phyloP scores from a whole-genome alignment of 1,139 yeast genomes.

The Suhomyces wounanorum region DNA sequence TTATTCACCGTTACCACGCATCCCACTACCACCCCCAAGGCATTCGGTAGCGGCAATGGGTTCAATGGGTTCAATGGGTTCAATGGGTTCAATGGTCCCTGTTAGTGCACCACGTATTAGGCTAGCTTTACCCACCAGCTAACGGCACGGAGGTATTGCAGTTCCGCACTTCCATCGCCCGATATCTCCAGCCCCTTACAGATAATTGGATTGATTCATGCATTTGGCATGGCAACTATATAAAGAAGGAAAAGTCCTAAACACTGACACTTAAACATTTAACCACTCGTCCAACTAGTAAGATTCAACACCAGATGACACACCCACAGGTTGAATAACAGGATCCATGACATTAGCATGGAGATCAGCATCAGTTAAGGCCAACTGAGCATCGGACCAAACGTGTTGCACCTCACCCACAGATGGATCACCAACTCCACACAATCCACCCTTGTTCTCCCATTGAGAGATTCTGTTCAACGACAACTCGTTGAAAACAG shows the following conservation, averaged over 20 bases:
- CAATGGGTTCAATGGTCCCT: no score
- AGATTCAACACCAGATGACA: conserved; percentile 60
- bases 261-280: not conserved
- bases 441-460: conserved; percentile 77
- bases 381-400: conserved; percentile 85
- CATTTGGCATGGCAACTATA: conserved; percentile 6
- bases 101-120: not conserved
- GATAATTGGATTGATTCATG: not conserved
- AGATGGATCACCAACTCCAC: conserved; percentile 75
- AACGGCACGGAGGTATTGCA: not conserved
- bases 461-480: conserved; percentile 80
- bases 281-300: not conserved
- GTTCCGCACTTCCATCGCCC: not conserved
- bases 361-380: conserved; percentile 60
- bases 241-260: not conserved
- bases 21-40: no score
- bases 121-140: not conserved
- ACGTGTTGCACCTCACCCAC: conserved; percentile 51
- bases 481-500: conserved; percentile 72
- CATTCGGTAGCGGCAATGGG: no score
- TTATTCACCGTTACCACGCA: not conserved
- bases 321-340: conserved; percentile 58
- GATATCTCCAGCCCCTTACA: conserved; percentile 9
- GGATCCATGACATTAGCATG: conserved; percentile 68
- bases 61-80: no score